Conservation (phyloP, 2,329 filamentous ascomycete species). For the Paecilomyces dactylethromorphus region DNA sequence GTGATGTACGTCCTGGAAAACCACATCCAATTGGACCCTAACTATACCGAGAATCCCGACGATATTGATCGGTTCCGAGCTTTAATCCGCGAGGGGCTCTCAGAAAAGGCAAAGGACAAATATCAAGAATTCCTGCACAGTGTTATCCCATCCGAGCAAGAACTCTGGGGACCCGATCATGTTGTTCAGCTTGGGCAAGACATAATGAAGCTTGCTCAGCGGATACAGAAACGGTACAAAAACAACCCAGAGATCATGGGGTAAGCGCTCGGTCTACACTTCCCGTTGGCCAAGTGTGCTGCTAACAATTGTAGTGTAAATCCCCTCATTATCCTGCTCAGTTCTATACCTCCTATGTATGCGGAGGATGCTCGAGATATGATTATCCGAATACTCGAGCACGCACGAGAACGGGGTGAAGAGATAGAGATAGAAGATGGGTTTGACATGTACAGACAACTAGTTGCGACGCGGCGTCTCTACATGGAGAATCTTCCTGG, state of each 20-base stretch:
- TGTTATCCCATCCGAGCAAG: slow-evolving; percentile 70
- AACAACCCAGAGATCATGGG: slow-evolving; percentile 86
- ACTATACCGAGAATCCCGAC: slow-evolving; percentile 64
- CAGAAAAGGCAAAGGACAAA: slow-evolving; percentile 66
- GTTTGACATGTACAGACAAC: slow-evolving; percentile 84
- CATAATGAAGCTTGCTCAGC: slow-evolving; percentile 77
- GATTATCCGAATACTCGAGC: slow-evolving; percentile 70
- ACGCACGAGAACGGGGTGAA: slow-evolving; percentile 60
- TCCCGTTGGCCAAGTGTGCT: slow-evolving; percentile 15
- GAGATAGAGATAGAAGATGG: slow-evolving; percentile 87
- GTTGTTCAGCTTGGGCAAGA: slow-evolving; percentile 82
- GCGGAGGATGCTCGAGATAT: slow-evolving; percentile 84
- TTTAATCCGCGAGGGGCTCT: slow-evolving; percentile 66
- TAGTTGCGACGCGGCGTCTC: slow-evolving; percentile 76
- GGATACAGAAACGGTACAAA: slow-evolving; percentile 85
- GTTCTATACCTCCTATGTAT: slow-evolving; percentile 81
- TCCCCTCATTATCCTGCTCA: slow-evolving; percentile 65
- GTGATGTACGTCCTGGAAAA: slow-evolving; percentile 75
- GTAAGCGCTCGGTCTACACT: slow-evolving; percentile 43
- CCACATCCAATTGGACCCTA: slow-evolving; percentile 72
- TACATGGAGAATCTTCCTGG: slow-evolving; percentile 68
- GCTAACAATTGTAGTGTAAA: slow-evolving; percentile 40
- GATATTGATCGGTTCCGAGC: slow-evolving; percentile 66
- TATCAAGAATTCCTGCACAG: slow-evolving; percentile 74
- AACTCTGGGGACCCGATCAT: slow-evolving; percentile 85